Base-by-base conservation (phyloP, 306 rosid genomes). In the Acacia melanoxylon region DNA sequence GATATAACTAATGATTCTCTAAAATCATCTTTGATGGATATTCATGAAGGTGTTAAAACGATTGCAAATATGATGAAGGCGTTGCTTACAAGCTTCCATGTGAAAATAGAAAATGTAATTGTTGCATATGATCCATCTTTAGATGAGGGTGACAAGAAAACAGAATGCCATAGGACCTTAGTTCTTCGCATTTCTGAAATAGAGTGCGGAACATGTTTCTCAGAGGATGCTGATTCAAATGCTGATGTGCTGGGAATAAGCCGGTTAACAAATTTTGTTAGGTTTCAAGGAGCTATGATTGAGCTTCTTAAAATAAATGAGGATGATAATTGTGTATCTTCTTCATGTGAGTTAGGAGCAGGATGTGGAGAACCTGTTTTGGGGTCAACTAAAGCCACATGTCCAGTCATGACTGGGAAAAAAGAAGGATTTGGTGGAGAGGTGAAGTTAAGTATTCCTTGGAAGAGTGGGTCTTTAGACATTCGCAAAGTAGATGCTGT, bases 381-480 rank as follows among this genome's bases (percentile, higher is more conserved):
- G 25, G 62, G 62, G 13, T 20, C 27, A 56, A 75, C 82, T 40
- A 83, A 80, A 86, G 84, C 78, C 72, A 88, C 87, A 35, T 86
- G 86, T 82, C 90, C 93, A 33, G 65, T 95, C 86, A 49, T 95
- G 85, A 87, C 89, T 6, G 99, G 99, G 75, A 87, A 84, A 63
- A 86, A 81, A 58, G 93, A 91, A 40, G 98, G 98, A 86, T 89
- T 95, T 92, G 90, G 93, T 72, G 99, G 99, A 74, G 92, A 83
- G 88, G 69, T 95, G 80, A 92, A 91, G 85, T 84, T 93, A 86
- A 89, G 87, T 81, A 91, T 95, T 80, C 99, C 97, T 80, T 92
- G 98, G 99, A 93, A 88, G 88, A 92, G 92, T 87, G 98, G 98
- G 65, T 95, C 97, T 78, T 87, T 95, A 80, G 99, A 95, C 87